Conservation (phyloP, 768 basidiomycete genomes). For the Boletus eberwhitei region DNA sequence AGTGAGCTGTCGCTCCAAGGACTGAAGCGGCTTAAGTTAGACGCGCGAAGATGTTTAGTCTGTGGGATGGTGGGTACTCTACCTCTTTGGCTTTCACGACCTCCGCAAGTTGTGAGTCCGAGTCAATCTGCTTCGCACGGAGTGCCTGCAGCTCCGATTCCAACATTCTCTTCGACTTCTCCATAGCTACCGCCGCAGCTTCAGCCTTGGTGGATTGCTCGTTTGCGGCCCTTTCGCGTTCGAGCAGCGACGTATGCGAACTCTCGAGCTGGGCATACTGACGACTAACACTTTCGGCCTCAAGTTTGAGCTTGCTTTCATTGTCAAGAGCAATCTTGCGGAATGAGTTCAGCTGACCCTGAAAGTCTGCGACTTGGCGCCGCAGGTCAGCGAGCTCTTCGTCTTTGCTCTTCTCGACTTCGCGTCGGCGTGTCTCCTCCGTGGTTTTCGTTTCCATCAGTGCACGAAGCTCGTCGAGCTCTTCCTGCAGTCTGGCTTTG, state of each 20-base stretch:
- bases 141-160: slow-evolving; percentile 73
- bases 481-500: slow-evolving; percentile 67
- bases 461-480: slow-evolving; percentile 83
- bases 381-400: slow-evolving; percentile 76
- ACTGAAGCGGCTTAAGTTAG: slow-evolving; percentile 40
- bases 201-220: slow-evolving; percentile 49
- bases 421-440: slow-evolving; percentile 79
- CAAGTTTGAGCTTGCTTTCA: slow-evolving; percentile 72
- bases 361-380: slow-evolving; percentile 53
- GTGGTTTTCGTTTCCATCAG: slow-evolving; percentile 80
- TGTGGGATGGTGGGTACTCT: slow-evolving; percentile 14
- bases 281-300: slow-evolving; percentile 60
- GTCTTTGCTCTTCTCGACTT: slow-evolving; percentile 87
- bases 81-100: slow-evolving; percentile 73
- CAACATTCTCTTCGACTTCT: slow-evolving; percentile 62
- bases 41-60: neutral
- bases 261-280: slow-evolving; percentile 60
- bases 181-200: slow-evolving; percentile 49
- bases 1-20: slow-evolving; percentile 72
- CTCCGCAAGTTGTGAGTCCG: slow-evolving; percentile 61
- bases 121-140: slow-evolving; percentile 65
- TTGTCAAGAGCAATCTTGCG: slow-evolving; percentile 59
- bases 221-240: slow-evolving; percentile 53
- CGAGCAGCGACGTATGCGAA: slow-evolving; percentile 62
- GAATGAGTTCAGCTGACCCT: slow-evolving; percentile 63